Evolutionary conservation across 306 rosid species (phyloP).

Genomic region (Pyrus betulifolia): DNA sequence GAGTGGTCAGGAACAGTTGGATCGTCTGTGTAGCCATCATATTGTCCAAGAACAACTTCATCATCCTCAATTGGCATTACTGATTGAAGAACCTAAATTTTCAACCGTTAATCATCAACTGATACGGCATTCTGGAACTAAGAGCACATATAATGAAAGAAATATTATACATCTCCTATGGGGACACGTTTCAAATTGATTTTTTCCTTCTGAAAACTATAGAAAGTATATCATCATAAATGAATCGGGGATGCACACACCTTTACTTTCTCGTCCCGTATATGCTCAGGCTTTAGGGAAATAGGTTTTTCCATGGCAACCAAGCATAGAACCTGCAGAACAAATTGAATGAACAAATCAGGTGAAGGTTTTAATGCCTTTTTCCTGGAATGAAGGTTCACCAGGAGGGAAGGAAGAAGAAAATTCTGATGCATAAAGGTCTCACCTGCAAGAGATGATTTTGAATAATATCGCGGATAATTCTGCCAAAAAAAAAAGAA

Average conservation of each 20-base stretch:
- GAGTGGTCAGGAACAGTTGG: slow-evolving; percentile 90
- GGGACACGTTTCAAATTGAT: background rate
- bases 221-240: background rate
- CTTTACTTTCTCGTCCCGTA: slow-evolving; percentile 98
- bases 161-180: background rate
- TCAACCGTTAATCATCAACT: slow-evolving; percentile 14
- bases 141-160: slow-evolving; percentile 4
- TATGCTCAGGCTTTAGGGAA: slow-evolving; percentile 88
- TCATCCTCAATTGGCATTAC: slow-evolving; percentile 77
- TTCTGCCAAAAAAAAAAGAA: slow-evolving; percentile 43
- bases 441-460: slow-evolving; percentile 92
- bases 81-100: slow-evolving; percentile 80
- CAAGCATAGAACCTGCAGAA: slow-evolving; percentile 76
- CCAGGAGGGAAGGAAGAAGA: background rate
- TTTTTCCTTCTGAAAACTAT: background rate
- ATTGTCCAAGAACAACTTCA: slow-evolving; percentile 91
- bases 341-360: background rate
- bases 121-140: slow-evolving; percentile 8
- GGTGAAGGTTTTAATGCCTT: background rate
- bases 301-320: slow-evolving; percentile 96
- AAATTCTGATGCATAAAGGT: slow-evolving; percentile 9
- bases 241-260: slow-evolving; percentile 24
- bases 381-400: background rate
- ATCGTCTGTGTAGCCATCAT: slow-evolving; percentile 90
- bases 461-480: slow-evolving; percentile 94